Evolutionary conservation across 257 asterid genomes (phyloP).

Genomic region (Primulina tabacum): DNA sequence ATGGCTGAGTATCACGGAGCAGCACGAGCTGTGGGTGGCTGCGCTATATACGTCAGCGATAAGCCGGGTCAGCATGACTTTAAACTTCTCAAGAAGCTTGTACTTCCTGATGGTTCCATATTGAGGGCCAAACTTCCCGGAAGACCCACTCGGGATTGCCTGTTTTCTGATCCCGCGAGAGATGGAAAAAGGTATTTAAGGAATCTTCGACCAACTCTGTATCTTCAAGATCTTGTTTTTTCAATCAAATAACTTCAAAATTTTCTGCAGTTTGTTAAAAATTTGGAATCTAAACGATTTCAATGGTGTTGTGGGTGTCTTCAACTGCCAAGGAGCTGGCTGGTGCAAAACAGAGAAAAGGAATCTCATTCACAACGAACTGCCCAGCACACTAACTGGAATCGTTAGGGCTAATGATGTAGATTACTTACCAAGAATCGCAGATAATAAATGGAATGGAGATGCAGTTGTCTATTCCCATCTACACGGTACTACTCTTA

Average conservation of each 20-base stretch:
- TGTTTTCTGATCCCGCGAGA: constrained; percentile 88
- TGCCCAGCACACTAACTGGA: constrained; percentile 67
- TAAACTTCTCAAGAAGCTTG: constrained; percentile 71
- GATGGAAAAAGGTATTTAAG: constrained; percentile 63
- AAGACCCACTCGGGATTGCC: constrained; percentile 88
- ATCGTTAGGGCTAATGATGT: constrained; percentile 62
- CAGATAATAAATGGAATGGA: constrained; percentile 62
- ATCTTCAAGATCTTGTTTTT: not conserved
- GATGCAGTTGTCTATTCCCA: constrained; percentile 62
- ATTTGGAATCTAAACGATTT: constrained; percentile 79
- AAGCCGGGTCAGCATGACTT: constrained; percentile 90
- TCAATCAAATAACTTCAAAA: constrained; percentile 6
- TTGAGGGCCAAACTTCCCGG: constrained; percentile 88
- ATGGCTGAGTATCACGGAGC: constrained; percentile 97
- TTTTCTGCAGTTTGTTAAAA: constrained; percentile 57
- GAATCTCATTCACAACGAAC: constrained; percentile 71
- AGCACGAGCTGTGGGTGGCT: constrained; percentile 92
- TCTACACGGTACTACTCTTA: constrained; percentile 40
- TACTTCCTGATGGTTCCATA: constrained; percentile 82
- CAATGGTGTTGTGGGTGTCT: constrained; percentile 69
- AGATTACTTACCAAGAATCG: constrained; percentile 63
- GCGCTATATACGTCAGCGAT: constrained; percentile 89
- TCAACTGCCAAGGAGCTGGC: constrained; percentile 87
- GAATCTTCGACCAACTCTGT: not conserved
- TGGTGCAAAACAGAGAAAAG: constrained; percentile 67